phyloP scores from a whole-genome alignment of 2,329 filamentous ascomycete genomes.

The Colletotrichum euphorbiae region DNA sequence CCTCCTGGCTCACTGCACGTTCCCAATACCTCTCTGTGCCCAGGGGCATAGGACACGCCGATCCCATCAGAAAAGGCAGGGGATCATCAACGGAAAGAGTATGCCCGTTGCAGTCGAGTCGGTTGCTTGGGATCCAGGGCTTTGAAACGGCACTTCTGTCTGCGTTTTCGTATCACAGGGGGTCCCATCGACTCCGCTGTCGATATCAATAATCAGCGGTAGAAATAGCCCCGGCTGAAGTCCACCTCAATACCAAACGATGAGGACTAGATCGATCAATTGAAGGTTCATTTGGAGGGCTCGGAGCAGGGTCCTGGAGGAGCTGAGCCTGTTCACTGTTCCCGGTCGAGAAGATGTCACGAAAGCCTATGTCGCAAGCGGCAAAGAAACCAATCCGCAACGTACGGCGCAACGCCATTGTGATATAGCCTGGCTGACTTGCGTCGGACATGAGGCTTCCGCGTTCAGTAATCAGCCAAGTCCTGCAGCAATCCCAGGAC shows the following conservation, averaged over 20 bases:
- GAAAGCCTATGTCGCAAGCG: not conserved
- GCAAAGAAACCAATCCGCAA: not conserved
- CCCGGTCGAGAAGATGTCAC: not conserved
- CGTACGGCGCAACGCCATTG: slow-evolving; percentile 2
- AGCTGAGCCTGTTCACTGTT: not conserved
- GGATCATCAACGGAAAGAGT: not conserved
- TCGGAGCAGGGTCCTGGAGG: not conserved
- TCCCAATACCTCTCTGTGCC: not conserved
- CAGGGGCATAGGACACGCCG: not conserved
- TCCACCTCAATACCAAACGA: slow-evolving; percentile 6
- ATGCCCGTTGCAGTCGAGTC: not conserved
- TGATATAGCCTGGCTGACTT: not conserved
- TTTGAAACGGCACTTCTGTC: not conserved
- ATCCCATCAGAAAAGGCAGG: not conserved
- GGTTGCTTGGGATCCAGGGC: not conserved
- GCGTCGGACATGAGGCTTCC: not conserved
- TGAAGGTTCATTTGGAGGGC: not conserved
- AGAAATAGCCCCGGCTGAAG: not conserved
- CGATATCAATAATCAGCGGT: not conserved
- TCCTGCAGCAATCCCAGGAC: not conserved
- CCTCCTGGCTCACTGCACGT: not conserved
- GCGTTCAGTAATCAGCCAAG: slow-evolving; percentile 2
- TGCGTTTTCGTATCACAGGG: not conserved
- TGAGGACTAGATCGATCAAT: not conserved
- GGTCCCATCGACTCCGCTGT: slow-evolving; percentile 2